phyloP scores from a whole-genome alignment of 352 stramenopile species.

The Globisporangium nunn region DNA sequence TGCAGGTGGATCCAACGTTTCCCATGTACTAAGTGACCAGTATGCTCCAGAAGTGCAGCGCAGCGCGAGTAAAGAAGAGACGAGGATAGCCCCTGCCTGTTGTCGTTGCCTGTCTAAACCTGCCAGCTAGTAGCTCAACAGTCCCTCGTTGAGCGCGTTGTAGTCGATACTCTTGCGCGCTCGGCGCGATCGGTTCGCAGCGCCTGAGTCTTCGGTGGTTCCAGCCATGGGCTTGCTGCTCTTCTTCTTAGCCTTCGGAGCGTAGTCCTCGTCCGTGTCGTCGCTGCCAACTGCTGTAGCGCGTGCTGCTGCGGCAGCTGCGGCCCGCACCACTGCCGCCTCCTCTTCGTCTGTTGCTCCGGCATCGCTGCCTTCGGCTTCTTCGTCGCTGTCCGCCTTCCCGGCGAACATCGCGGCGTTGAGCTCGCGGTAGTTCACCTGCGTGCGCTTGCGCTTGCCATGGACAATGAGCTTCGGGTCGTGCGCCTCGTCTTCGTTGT shows the following conservation, averaged over 20 bases:
- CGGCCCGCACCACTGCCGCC: not conserved
- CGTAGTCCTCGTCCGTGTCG: conserved; percentile 11
- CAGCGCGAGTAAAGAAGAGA: too few species aligned
- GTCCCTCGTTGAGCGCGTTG: conserved; percentile 53
- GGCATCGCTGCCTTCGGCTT: conserved; percentile 29
- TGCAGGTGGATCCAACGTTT: conserved; percentile 42
- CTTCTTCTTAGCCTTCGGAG: conserved; percentile 1
- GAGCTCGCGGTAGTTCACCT: conserved; percentile 75
- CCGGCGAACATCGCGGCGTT: conserved; percentile 75
- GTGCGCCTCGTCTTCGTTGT: conserved; percentile 10
- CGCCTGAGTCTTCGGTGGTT: not conserved
- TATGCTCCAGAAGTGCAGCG: not conserved
- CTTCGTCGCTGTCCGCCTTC: conserved; percentile 48
- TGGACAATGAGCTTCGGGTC: conserved; percentile 43
- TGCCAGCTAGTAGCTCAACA: conserved; percentile 13
- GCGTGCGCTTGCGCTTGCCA: conserved; percentile 72
- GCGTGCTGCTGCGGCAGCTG: conserved; percentile 1
- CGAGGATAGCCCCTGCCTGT: not conserved
- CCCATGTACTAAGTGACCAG: conserved; percentile 53
- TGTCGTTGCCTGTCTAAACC: not conserved
- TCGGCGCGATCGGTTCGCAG: conserved; percentile 14
- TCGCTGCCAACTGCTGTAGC: conserved; percentile 10
- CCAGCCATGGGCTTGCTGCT: not conserved
- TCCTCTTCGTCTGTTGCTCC: conserved; percentile 11
- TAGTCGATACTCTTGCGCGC: conserved; percentile 41